Conservation (phyloP, 2,329 filamentous ascomycete species). For the Samsoniella hepiali region DNA sequence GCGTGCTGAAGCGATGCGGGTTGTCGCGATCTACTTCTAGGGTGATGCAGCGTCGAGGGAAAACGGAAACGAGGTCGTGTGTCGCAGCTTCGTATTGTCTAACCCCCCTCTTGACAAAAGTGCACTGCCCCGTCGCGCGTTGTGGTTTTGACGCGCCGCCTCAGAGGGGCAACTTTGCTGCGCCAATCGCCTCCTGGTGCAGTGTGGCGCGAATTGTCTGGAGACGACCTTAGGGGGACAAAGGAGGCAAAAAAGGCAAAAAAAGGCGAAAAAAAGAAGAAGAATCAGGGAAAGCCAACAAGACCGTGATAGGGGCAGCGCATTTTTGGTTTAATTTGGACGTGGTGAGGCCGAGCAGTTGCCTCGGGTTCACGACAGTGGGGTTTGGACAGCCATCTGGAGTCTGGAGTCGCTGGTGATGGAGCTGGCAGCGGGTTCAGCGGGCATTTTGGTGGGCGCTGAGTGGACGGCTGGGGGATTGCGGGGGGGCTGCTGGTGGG, state of each 20-base stretch:
- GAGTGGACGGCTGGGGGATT: neutral
- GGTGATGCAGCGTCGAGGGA: too few species aligned
- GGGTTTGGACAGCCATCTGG: too few species aligned
- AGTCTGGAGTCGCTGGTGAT: neutral
- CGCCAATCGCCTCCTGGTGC: too few species aligned
- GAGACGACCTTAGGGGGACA: too few species aligned
- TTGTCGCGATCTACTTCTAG: too few species aligned
- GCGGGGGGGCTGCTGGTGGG: neutral
- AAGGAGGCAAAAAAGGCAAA: neutral
- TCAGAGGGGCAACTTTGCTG: too few species aligned
- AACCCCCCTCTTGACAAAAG: too few species aligned
- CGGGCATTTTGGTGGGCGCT: neutral
- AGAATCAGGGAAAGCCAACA: neutral
- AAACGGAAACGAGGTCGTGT: neutral
- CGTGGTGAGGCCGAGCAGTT: neutral
- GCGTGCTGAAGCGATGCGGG: neutral
- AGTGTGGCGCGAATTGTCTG: too few species aligned
- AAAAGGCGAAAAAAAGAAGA: neutral
- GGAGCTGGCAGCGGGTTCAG: neutral
- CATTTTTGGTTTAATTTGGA: neutral
- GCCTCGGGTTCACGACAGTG: conserved; percentile 2
- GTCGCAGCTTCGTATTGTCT: neutral
- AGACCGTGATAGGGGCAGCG: neutral
- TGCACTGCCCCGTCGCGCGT: neutral
- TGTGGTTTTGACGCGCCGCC: neutral